These are phyloP conservation scores for Gnetum montanum DNA, from an alignment of 75 land plant genomes.

Conservation along the genomic window DNA sequence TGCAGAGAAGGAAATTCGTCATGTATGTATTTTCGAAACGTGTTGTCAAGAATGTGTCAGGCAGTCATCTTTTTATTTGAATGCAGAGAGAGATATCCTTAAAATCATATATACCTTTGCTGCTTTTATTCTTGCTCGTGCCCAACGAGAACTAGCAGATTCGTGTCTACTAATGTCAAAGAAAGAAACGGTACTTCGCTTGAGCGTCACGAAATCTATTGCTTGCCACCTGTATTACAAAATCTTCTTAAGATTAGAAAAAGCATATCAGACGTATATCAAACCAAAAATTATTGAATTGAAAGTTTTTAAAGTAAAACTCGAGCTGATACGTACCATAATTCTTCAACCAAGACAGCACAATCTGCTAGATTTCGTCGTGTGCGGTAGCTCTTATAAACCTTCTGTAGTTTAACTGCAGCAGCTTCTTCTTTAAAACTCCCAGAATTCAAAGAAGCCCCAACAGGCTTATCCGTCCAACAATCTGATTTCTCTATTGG, in stretches of 20 bases:
- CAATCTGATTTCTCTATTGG: background rate
- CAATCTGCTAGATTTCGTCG: slow-evolving; percentile 83
- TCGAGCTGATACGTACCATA: slow-evolving; percentile 31
- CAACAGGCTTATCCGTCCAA: slow-evolving; percentile 1
- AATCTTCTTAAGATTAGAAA: too few species aligned
- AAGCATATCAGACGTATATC: background rate
- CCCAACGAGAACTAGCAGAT: slow-evolving; percentile 55
- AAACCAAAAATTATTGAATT: background rate
- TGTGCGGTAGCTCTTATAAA: slow-evolving; percentile 82
- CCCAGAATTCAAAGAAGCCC: slow-evolving; percentile 10
- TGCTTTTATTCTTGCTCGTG: slow-evolving; percentile 54
- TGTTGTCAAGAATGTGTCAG: too few species aligned
- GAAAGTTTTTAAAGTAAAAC: background rate
- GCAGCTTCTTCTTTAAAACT: slow-evolving; percentile 40
- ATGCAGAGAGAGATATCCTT: too few species aligned
- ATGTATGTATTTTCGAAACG: too few species aligned
- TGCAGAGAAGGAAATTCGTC: too few species aligned
- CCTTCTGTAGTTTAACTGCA: slow-evolving; percentile 73
- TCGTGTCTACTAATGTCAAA: slow-evolving; percentile 44
- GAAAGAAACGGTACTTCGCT: slow-evolving; percentile 47
- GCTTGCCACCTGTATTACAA: slow-evolving; percentile 71
- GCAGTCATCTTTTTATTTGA: too few species aligned
- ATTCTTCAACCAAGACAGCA: slow-evolving; percentile 69
- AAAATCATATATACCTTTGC: too few species aligned
- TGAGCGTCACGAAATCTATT: slow-evolving; percentile 55